Evolutionary conservation across 1,139 yeast genomes (phyloP).

Genomic region (Taiozyma sp.): DNA sequence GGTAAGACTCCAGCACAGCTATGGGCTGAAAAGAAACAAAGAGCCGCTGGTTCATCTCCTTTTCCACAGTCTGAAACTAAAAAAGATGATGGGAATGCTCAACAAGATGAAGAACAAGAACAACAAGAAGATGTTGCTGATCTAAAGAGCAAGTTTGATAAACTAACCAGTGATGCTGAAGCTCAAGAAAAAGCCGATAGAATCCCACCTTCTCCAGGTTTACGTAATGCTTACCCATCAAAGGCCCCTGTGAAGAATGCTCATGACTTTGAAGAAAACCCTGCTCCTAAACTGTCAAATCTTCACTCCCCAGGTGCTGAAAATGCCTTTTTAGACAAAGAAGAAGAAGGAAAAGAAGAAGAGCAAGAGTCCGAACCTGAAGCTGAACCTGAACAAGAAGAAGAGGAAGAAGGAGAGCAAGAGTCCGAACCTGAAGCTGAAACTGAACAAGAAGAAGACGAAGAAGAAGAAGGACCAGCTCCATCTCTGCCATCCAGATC

Average conservation of each 20-base stretch:
- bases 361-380: slow-evolving; percentile 10
- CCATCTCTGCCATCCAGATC: slow-evolving; percentile 23
- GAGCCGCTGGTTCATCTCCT: slow-evolving; percentile 37
- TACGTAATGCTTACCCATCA: slow-evolving; percentile 35
- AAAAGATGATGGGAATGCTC: slow-evolving; percentile 12
- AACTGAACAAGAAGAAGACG: slow-evolving; percentile 21
- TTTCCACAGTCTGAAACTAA: slow-evolving; percentile 9
- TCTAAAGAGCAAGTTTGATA: slow-evolving; percentile 30
- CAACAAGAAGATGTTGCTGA: slow-evolving; percentile 26
- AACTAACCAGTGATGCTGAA: slow-evolving; percentile 25
- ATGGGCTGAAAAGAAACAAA: slow-evolving; percentile 81
- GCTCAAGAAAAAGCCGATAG: slow-evolving; percentile 16
- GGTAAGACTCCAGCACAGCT: slow-evolving; percentile 94
- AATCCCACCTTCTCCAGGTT: slow-evolving; percentile 8
- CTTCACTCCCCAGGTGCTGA: slow-evolving; percentile 14
- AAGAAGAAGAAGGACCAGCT: slow-evolving; percentile 23
- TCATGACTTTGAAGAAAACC: slow-evolving; percentile 12
- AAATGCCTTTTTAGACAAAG: slow-evolving; percentile 20
- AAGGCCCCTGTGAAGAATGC: slow-evolving; percentile 21
- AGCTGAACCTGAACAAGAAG: slow-evolving; percentile 25
- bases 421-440: slow-evolving; percentile 20
- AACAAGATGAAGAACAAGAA: slow-evolving; percentile 20
- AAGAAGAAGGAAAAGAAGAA: slow-evolving; percentile 10
- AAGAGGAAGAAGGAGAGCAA: slow-evolving; percentile 6
- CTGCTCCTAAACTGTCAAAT: slow-evolving; percentile 22